Base-by-base conservation (phyloP, 345 rosid genomes). In the Boechera retrofracta region DNA sequence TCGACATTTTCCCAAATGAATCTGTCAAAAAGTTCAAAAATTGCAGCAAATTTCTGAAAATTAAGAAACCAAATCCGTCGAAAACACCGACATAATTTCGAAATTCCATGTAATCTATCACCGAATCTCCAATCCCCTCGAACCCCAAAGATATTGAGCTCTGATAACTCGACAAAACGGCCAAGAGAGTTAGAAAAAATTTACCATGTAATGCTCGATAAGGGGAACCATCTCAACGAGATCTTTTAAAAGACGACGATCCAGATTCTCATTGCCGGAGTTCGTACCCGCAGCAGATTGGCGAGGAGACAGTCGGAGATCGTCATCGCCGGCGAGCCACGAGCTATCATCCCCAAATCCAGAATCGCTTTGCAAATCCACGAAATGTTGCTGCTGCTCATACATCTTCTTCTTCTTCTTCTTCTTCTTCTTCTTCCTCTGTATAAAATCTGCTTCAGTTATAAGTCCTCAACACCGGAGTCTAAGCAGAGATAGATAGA, bases 221-320 rank as follows among this genome's bases (percentile, higher is more conserved):
- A 96, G 98, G 72, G 97, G 97, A 82, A 93, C 87, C 71, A 96
- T 89, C 72, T 89, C 93, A 67, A 89, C 98, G 35, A 96, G 97
- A 71, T 91, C 94, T 36, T 91, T 89, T 72, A 82, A 89, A 63
- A 93, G 96, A 77, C 75, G 86, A 42, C 86, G 97, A 82, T 91
- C 93, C 28, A 96, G 76, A 74, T 82, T 87, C 36, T 81, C 82
- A 70, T 70, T 83, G 3, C 79, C 77, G 21, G 86, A 18, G 73
- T 77, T 55, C 44, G 71, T 36, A 67, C 52, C 78, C 58, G 80
- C 52, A 3, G 59, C 45, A 58, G 87, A 75, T 10, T 81, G 90
- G 80, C 82, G 84, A 31, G 86, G 87, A 41, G 90, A 83, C 7
- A 84, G 66, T 35, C 49, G 73, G 12, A 79, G 81, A 81, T 80